Base-by-base conservation (phyloP, 2,329 filamentous ascomycete genomes). In the Rhynchosporium agropyri region DNA sequence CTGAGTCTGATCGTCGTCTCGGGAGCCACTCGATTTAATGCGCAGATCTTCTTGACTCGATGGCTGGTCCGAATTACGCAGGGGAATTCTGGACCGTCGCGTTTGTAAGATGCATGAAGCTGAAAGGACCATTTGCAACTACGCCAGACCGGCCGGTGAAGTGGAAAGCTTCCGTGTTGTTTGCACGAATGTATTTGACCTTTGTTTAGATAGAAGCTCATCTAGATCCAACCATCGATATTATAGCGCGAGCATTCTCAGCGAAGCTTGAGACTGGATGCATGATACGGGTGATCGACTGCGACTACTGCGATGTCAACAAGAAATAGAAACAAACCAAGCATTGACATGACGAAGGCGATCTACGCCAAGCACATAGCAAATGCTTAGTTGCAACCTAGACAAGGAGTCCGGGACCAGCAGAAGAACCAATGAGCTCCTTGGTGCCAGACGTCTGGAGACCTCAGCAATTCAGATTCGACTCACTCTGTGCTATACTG, bases 81-180 rank as follows among this genome's bases (percentile, higher is more conserved):
- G 54, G 31, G 60, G n/a, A 13, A 67, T 45, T n/a, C 63, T 56
- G 48, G 58, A 63, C 26, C 61, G 62, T 71, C 70, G 61, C 66
- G 62, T 58, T 20, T 48, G 82, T 84, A 4, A 82, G 81, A 65
- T 84, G 83, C 48, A 83, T 72, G 66, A 80, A 82, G 1, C 72
- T 62, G 28, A 83, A 65, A 9, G 81, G 79, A 0, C 81, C 81
- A 55, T 63, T 36, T 31, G 26, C 31, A 53, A 33, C 28, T 48
- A 59, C 5, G 65, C 58, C 55, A 43, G 54, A 58, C n/a, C 50
- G 20, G 29, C 36, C 33, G 8, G 29, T 38, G 26, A 63, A 63
- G 28, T 57, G 62, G 20, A n/a, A 12, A 26, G 31, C 26, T 2
- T 49, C 51, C 59, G 55, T 63, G 26, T 33, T 29, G 38, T 50